Conservation (phyloP, 805 yeast species). For the Ogataea trehalophila region DNA sequence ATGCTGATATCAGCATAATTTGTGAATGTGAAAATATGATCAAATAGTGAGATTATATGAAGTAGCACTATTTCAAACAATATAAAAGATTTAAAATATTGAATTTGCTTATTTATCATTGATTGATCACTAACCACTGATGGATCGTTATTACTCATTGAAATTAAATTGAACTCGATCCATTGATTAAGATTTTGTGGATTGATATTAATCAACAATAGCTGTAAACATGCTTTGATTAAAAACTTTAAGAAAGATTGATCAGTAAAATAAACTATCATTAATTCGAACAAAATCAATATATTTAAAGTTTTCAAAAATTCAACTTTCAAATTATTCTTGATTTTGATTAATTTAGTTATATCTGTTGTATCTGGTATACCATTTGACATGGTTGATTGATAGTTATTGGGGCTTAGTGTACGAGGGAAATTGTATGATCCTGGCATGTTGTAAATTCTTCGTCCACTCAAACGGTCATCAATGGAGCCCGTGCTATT, state of each 20-base stretch:
- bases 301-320: slow-evolving; percentile 8
- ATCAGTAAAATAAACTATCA: slow-evolving; percentile 21
- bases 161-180: slow-evolving; percentile 12
- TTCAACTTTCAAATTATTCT: slow-evolving; percentile 13
- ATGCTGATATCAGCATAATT: background rate
- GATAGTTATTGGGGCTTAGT: too few species aligned
- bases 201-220: slow-evolving; percentile 16
- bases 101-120: slow-evolving; percentile 7
- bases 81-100: slow-evolving; percentile 9
- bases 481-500: too few species aligned
- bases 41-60: slow-evolving; percentile 11
- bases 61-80: slow-evolving; percentile 14
- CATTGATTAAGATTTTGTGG: slow-evolving; percentile 11
- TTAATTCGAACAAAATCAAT: slow-evolving; percentile 15
- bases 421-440: too few species aligned
- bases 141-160: slow-evolving; percentile 7
- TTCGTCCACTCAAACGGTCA: too few species aligned
- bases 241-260: slow-evolving; percentile 21
- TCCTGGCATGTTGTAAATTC: too few species aligned
- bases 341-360: slow-evolving; percentile 12
- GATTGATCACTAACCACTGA: slow-evolving; percentile 1
- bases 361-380: background rate
- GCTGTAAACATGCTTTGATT: slow-evolving; percentile 16
- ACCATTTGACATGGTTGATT: too few species aligned
- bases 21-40: slow-evolving; percentile 10